Evolutionary conservation across 805 yeast species (phyloP), one percentile per base, ranked within the genome.

Genomic region (Saccharomycopsis amapae): DNA sequence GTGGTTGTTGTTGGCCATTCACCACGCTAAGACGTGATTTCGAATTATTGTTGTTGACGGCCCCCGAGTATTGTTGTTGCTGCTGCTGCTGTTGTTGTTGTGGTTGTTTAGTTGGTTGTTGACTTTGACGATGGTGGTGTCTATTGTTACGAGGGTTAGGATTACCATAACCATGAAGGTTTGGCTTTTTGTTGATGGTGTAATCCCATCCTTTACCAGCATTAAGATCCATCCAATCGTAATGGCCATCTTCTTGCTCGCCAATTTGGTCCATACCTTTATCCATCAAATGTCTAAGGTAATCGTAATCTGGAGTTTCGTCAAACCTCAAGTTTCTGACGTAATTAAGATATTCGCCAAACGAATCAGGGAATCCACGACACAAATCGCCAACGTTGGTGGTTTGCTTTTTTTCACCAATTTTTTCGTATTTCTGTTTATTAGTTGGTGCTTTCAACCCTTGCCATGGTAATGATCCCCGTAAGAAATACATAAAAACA

Each of bases 361-460:
- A 82, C 59, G 81, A 86, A 49, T 68, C 66, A 15, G 94, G 93
- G 41, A 83, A 71, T 20, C 78, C 79, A 56, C 85, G 75, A 48
- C 69, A 58, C 46, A 81, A 63, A 40, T 79, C 81, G 38, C 68
- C 69, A 6, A 84, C 77, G 12, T 79, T 73, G 1, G 88, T 78
- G 13, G 81, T 71, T 58, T 81, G 80, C 62, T 85, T 85, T 57
- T 82, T 82, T 53, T 82, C 83, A 24, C 93, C 93, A 61, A 85
- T 85, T 59, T 83, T 84, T 62, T 85, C 93, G 60, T 84, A 84
- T 61, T 84, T 84, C 53, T 78, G 74, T 61, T 85, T 84, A 61
- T 84, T 84, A n/a, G 86, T 83, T 49, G 87, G 87, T 1, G 90
- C 93, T 63, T 83, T 84, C 50, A 84, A 66, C n/a, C 94, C 94